Evolutionary conservation across 176 grass and related monocot genomes (phyloP), one percentile per base, ranked within the genome.

Genomic region (Oryza nivara): DNA sequence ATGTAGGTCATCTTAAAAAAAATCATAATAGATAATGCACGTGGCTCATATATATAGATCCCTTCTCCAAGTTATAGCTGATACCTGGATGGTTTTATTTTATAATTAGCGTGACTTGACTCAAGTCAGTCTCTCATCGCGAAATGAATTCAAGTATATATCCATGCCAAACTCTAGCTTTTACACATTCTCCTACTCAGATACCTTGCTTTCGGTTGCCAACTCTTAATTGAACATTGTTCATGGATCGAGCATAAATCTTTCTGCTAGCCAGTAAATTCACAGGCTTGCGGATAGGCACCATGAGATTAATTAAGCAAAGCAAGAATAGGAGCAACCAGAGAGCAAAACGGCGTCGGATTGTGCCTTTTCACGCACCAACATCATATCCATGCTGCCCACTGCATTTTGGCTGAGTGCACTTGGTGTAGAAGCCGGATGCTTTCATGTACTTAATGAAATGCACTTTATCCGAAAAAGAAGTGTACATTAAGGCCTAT

Each of bases 91-190:
- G 15, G 0, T 79, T 79, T 48, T 45, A 58, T 65, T 44, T 28
- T 54, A 73, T 26, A 9, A 3, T n/a, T 69, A 58, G 67, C 75
- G 34, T 43, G 88, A 90, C 84, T 87, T 84, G 75, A 87, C 84
- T 70, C n/a, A 17, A 79, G 84, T 30, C 49, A 51, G 7, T 56
- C 40, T 45, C 40, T 79, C 79, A 30, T 83, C 30, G 5, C 11
- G 19, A 51, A 61, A 22, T 75, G 70, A 75, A 80, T 45, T 69
- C 71, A 75, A 65, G 79, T 70, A 56, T 90, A 69, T 83, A 13
- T 87, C 76, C 75, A 64, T 84, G 80, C 89, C 89, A 84, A 90
- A 87, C 89, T 3, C 48, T 75, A 44, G 80, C 75, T 76, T 90
- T 90, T 75, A 56, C 73, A 65, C 72, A 72, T 86, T 86, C 83